Conservation (phyloP, 148 eudicot genomes). For the Vaccinium darrowii region DNA sequence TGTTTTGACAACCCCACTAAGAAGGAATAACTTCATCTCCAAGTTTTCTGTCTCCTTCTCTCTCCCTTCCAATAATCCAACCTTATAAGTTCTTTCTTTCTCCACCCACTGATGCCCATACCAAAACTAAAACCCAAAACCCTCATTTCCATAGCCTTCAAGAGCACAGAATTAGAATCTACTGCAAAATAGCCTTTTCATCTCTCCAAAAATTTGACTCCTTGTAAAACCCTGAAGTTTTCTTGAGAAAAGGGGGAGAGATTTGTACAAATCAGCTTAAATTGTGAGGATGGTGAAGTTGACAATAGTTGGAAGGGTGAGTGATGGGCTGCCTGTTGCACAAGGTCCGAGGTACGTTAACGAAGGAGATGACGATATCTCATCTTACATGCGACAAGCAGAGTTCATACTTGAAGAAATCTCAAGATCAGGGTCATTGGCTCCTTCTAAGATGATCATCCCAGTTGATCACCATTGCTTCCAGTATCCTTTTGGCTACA, state of each 20-base stretch:
- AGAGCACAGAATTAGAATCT: not conserved
- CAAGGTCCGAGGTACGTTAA: constrained; percentile 38
- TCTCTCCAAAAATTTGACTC: not conserved
- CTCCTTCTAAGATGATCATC: constrained; percentile 35
- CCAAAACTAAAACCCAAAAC: not conserved
- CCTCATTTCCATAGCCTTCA: not conserved
- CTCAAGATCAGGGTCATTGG: constrained; percentile 34
- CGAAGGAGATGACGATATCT: constrained; percentile 26
- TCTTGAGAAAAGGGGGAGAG: not conserved
- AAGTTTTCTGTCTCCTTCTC: constrained; percentile 10
- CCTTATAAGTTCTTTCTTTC: not conserved
- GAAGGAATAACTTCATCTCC: constrained; percentile 22
- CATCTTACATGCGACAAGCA: constrained; percentile 40
- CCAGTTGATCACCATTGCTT: constrained; percentile 43
- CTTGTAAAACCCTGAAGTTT: not conserved
- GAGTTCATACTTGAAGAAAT: constrained; percentile 55
- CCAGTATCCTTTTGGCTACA: constrained; percentile 30
- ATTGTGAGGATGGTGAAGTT: constrained; percentile 42
- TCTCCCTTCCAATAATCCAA: not conserved
- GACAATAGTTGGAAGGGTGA: constrained; percentile 49
- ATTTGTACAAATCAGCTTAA: too few species aligned
- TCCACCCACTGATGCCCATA: not conserved
- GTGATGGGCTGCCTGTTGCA: constrained; percentile 55
- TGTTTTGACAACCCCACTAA: constrained; percentile 4
- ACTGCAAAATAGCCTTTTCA: not conserved